Percentiles rank a stretch among this genome's conserved stretches.
phyloP scores from a whole-genome alignment of 495 filamentous ascomycete species.

The Platismatia glauca region DNA sequence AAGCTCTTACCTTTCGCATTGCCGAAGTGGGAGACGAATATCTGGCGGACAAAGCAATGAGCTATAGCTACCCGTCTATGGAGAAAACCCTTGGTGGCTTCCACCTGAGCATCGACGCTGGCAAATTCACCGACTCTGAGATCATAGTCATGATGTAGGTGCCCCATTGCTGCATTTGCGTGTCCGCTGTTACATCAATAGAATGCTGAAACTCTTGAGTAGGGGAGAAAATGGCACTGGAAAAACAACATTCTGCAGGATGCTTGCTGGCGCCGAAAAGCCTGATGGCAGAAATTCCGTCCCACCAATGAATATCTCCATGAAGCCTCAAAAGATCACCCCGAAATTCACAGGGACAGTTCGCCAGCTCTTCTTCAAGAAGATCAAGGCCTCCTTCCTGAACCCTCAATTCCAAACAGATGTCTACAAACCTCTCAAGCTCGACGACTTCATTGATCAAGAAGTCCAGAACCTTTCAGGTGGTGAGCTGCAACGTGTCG shows the following conservation, averaged over 20 bases:
- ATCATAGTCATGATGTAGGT: slow-evolving; percentile 99
- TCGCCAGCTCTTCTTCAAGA: slow-evolving; percentile 89
- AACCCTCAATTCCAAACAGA: slow-evolving; percentile 98
- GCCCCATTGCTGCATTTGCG: no score
- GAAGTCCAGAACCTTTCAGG: slow-evolving; percentile 98
- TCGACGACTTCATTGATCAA: slow-evolving; percentile 98
- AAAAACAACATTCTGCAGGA: slow-evolving; percentile 95
- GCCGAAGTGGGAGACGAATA: slow-evolving; percentile 88
- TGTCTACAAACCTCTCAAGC: slow-evolving; percentile 94
- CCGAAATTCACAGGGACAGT: slow-evolving; percentile 97
- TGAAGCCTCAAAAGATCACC: slow-evolving; percentile 99
- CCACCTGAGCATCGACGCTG: slow-evolving; percentile 70
- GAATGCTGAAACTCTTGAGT: no score
- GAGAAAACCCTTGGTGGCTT: slow-evolving; percentile 88
- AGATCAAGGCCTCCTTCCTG: slow-evolving; percentile 93
- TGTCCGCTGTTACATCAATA: no score
- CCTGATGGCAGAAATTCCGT: slow-evolving; percentile 69
- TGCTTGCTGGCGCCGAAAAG: slow-evolving; percentile 87
- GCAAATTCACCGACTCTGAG: slow-evolving; percentile 92
- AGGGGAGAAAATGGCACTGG: slow-evolving; percentile 94
- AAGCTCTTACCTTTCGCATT: slow-evolving; percentile 93
- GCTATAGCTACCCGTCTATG: slow-evolving; percentile 82
- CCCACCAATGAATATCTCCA: slow-evolving; percentile 90
- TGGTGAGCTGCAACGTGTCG: slow-evolving; percentile 97
- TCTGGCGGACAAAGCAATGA: slow-evolving; percentile 71